These are phyloP conservation scores for Juncus inflexus DNA, from an alignment of 176 grass and related monocot species.

Conservation along the genomic window DNA sequence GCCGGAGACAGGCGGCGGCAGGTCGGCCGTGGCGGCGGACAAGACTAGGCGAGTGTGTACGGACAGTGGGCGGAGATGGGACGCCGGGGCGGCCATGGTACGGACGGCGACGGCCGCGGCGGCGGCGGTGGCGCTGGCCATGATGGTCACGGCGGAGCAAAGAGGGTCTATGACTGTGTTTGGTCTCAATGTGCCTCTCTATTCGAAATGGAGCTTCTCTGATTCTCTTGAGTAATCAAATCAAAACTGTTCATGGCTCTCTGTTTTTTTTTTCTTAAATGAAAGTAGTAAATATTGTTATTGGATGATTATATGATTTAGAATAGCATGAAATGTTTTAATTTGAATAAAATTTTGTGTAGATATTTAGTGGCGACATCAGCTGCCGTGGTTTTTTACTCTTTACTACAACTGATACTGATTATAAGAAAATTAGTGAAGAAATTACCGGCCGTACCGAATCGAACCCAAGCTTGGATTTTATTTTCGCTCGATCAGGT, in stretches of 20 bases:
- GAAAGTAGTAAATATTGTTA: too few relatives aligned
- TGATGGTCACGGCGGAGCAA: conserved; percentile 71
- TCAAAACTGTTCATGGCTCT: background rate
- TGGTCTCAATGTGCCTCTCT: conserved; percentile 53
- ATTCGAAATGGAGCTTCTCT: conserved; percentile 90
- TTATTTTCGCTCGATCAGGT: conserved; percentile 81
- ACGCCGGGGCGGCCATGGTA: conserved; percentile 31
- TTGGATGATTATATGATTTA: too few relatives aligned
- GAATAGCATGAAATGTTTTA: background rate
- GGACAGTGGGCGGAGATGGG: conserved; percentile 32
- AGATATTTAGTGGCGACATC: conserved; percentile 75
- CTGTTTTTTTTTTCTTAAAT: too few relatives aligned
- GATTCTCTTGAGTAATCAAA: conserved; percentile 65
- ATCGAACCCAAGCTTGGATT: conserved; percentile 54
- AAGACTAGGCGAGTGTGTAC: background rate
- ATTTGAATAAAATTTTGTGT: conserved; percentile 14
- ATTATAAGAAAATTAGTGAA: conserved; percentile 46
- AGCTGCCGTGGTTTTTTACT: conserved; percentile 52
- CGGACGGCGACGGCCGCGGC: conserved; percentile 38
- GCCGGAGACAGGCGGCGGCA: conserved; percentile 31
- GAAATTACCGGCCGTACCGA: conserved; percentile 36
- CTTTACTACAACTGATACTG: conserved; percentile 54
- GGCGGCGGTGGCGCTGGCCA: conserved; percentile 41
- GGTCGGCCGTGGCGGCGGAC: background rate
- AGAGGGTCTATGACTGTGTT: conserved; percentile 52